A percentile compares a stretch with the other conserved stretches of the same genome.
phyloP scores from a whole-genome alignment of 805 yeast species.

The Sporopachydermia lactativora region DNA sequence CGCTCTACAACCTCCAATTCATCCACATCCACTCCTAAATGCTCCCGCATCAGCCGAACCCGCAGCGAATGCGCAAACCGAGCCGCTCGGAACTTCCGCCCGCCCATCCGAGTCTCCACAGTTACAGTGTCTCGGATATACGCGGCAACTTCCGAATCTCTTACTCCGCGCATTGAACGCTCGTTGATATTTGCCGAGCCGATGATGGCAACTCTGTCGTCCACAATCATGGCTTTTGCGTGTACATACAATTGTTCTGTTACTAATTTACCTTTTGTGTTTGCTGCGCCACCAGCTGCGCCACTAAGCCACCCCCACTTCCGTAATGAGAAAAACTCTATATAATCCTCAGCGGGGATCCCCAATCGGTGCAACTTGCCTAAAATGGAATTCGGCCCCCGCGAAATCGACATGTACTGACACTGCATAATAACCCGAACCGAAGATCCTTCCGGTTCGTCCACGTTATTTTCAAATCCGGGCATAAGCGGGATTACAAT shows the following conservation, averaged over 20 bases:
- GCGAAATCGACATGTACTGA: constrained; percentile 83
- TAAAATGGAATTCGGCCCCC: constrained; percentile 81
- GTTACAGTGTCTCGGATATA: constrained; percentile 72
- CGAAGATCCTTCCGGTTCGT: constrained; percentile 86
- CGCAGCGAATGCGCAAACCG: constrained; percentile 82
- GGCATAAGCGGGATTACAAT: constrained; percentile 94
- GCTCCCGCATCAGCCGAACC: constrained; percentile 91
- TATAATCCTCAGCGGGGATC: constrained; percentile 68
- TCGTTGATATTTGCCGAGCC: constrained; percentile 98
- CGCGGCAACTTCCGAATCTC: constrained; percentile 93
- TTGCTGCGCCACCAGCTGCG: not conserved
- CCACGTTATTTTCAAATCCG: constrained; percentile 89
- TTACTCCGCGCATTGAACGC: constrained; percentile 83
- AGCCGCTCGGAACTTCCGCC: constrained; percentile 66
- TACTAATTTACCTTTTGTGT: constrained; percentile 40
- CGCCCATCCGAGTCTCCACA: constrained; percentile 59
- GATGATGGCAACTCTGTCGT: constrained; percentile 84
- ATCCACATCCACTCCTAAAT: constrained; percentile 88
- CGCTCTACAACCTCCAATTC: constrained; percentile 69
- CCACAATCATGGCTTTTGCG: constrained; percentile 83
- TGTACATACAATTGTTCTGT: constrained; percentile 92
- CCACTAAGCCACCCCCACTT: constrained; percentile 94
- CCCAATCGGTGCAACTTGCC: constrained; percentile 67
- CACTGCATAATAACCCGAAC: constrained; percentile 94
- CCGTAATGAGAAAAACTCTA: constrained; percentile 80